These are phyloP conservation scores for Rhizophagus clarus DNA, from an alignment of 192 early-diverging fungal species.

Conservation along the genomic window DNA sequence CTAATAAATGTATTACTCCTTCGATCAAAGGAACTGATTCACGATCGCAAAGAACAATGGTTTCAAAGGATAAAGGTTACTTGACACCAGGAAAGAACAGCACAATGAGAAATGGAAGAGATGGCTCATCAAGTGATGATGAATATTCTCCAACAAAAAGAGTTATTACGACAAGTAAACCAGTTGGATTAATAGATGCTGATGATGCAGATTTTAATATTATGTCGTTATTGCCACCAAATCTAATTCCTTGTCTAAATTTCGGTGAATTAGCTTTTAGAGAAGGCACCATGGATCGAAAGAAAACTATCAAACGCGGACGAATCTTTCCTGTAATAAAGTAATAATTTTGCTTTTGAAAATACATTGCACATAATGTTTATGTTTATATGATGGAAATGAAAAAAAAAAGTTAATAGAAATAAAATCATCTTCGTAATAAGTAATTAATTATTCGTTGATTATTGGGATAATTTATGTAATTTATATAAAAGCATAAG, in stretches of 20 bases:
- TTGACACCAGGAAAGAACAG: not conserved
- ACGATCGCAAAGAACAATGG: not conserved
- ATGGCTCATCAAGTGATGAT: not conserved
- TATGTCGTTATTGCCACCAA: constrained; percentile 7
- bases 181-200: not conserved
- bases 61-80: not conserved
- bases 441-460: too few relatives aligned
- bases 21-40: not conserved
- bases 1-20: not conserved
- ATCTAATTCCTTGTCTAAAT: constrained; percentile 27
- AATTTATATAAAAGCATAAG: too few relatives aligned
- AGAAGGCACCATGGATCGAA: constrained; percentile 25
- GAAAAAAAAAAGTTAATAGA: too few relatives aligned
- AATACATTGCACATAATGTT: too few relatives aligned
- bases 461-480: too few relatives aligned
- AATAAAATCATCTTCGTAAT: too few relatives aligned
- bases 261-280: constrained; percentile 14
- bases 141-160: not conserved
- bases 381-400: too few relatives aligned
- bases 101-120: not conserved
- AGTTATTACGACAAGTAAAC: not conserved
- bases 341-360: not conserved
- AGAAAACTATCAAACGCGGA: constrained; percentile 18
- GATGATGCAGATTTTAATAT: constrained; percentile 19
- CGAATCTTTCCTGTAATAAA: not conserved